Evolutionary conservation across 148 eudicot species (phyloP).

Genomic region (Dysphania ambrosioides): DNA sequence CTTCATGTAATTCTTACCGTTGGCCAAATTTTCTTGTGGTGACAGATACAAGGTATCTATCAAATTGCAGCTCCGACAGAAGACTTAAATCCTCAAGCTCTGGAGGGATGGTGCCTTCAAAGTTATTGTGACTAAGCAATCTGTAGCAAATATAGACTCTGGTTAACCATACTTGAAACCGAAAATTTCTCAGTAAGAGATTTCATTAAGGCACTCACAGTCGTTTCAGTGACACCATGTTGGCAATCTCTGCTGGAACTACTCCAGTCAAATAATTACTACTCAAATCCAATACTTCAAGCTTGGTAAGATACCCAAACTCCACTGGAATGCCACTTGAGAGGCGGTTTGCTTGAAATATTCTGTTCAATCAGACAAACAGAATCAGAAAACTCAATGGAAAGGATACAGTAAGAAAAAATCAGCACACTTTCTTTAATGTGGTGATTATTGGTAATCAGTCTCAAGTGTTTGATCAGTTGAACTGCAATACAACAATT

Average conservation of each 20-base stretch:
- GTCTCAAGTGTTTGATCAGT: not conserved
- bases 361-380: slow-evolving; percentile 42
- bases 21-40: slow-evolving; percentile 55
- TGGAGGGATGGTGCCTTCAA: slow-evolving; percentile 56
- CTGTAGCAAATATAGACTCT: slow-evolving; percentile 33
- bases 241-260: slow-evolving; percentile 65
- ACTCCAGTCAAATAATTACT: slow-evolving; percentile 61
- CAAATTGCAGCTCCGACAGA: slow-evolving; percentile 58
- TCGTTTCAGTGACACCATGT: slow-evolving; percentile 49
- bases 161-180: slow-evolving; percentile 5
- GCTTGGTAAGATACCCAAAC: slow-evolving; percentile 51
- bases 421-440: not conserved
- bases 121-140: slow-evolving; percentile 66
- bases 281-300: slow-evolving; percentile 87
- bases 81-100: slow-evolving; percentile 53
- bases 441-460: not conserved
- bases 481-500: not conserved
- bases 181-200: not conserved
- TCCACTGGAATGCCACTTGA: slow-evolving; percentile 71
- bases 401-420: not conserved
- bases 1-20: slow-evolving; percentile 37
- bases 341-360: slow-evolving; percentile 62
- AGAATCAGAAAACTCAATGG: slow-evolving; percentile 2
- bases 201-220: slow-evolving; percentile 50
- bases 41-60: slow-evolving; percentile 43